These are phyloP conservation scores for Moniliophthora roreri DNA, from an alignment of 1,284 basidiomycete genomes.

Conservation along the genomic window DNA sequence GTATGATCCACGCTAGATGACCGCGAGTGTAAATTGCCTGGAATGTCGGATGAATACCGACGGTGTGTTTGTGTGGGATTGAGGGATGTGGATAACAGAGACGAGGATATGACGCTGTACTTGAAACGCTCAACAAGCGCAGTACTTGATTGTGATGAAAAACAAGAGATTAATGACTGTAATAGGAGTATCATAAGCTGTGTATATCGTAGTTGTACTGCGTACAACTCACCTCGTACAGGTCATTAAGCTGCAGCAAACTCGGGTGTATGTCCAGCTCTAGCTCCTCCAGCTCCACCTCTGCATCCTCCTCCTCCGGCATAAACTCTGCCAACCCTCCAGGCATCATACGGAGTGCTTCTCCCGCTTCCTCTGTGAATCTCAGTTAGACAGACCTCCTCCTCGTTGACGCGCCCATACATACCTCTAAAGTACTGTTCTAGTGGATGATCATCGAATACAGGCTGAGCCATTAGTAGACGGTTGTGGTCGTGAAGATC, in stretches of 20 bases:
- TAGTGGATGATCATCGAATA: slow-evolving; percentile 77
- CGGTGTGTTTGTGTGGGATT: slow-evolving; percentile 31
- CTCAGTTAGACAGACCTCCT: slow-evolving; percentile 2
- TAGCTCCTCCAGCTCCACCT: slow-evolving; percentile 30
- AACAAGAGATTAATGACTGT: slow-evolving; percentile 22
- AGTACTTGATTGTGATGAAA: slow-evolving; percentile 32
- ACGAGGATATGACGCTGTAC: slow-evolving; percentile 82
- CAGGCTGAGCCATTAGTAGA: slow-evolving; percentile 72
- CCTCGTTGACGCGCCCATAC: slow-evolving; percentile 25
- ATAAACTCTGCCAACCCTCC: slow-evolving; percentile 28
- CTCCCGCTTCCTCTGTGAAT: slow-evolving; percentile 51
- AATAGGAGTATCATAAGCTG: too few species aligned
- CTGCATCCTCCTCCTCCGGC: slow-evolving; percentile 30
- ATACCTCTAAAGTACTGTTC: slow-evolving; percentile 72
- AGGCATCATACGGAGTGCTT: slow-evolving; percentile 43
- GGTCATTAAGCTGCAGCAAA: slow-evolving; percentile 34
- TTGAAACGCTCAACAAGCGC: slow-evolving; percentile 78
- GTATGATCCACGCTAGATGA: slow-evolving; percentile 33
- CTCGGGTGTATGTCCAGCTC: slow-evolving; percentile 29
- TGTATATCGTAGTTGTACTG: neutral
- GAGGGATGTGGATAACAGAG: slow-evolving; percentile 58
- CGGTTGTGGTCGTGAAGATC: neutral
- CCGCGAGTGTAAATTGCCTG: slow-evolving; percentile 40
- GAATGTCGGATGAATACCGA: slow-evolving; percentile 36
- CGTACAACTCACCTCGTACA: slow-evolving; percentile 34